Percentiles rank a stretch among this genome's conserved stretches.
phyloP scores from a whole-genome alignment of 345 rosid species.

The Trapa incisa region DNA sequence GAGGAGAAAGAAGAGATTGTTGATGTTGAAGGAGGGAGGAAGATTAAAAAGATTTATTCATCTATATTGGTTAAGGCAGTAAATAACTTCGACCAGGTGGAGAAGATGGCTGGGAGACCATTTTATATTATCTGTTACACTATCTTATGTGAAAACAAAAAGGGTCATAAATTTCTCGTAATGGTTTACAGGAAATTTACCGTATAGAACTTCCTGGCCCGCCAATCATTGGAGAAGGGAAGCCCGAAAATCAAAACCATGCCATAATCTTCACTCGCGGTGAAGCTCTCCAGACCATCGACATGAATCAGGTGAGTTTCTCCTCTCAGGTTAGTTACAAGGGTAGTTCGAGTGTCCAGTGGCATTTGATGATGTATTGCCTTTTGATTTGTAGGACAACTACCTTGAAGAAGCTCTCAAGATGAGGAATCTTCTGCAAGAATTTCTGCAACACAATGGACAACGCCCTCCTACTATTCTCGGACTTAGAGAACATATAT shows the following conservation, averaged over 20 bases:
- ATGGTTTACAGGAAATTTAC: constrained; percentile 53
- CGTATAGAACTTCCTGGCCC: constrained; percentile 89
- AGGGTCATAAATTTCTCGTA: background rate
- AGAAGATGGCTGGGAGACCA: background rate
- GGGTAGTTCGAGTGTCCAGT: constrained; percentile 5
- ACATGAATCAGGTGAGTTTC: constrained; percentile 79
- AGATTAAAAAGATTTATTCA: constrained; percentile 49
- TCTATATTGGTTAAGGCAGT: constrained; percentile 83
- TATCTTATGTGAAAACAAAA: background rate
- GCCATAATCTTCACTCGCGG: constrained; percentile 89
- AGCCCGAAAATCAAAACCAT: constrained; percentile 96
- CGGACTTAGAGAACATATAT: constrained; percentile 88
- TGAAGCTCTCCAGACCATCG: constrained; percentile 91
- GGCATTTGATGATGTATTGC: constrained; percentile 12
- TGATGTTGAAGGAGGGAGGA: constrained; percentile 3
- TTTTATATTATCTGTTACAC: background rate
- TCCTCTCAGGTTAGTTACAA: constrained; percentile 8
- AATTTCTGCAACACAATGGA: constrained; percentile 61
- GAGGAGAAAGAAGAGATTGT: constrained; percentile 82
- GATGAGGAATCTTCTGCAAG: constrained; percentile 95
- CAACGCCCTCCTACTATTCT: constrained; percentile 72
- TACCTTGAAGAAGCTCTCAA: constrained; percentile 90
- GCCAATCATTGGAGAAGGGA: constrained; percentile 93
- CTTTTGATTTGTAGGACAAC: constrained; percentile 47
- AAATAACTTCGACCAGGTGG: constrained; percentile 68